These are phyloP conservation scores for Trichoderma breve DNA, from an alignment of 2,329 filamentous ascomycete species.

Conservation along the genomic window DNA sequence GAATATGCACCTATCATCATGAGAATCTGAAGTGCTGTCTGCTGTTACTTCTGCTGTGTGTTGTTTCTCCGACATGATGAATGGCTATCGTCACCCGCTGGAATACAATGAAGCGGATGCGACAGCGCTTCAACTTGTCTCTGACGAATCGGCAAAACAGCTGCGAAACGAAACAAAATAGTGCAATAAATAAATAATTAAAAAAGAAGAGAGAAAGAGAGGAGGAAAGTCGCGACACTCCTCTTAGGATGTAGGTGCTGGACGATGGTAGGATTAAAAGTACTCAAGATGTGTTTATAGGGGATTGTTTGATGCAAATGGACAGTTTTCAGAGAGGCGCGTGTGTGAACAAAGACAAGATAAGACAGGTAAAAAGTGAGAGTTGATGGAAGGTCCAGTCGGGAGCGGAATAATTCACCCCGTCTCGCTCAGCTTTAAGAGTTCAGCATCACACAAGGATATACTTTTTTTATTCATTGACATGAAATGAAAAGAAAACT, in stretches of 20 bases:
- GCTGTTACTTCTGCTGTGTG: background rate
- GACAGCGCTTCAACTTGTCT: background rate
- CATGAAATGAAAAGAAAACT: constrained; percentile 1
- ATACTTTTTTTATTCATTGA: background rate
- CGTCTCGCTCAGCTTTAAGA: too few species aligned
- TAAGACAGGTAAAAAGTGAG: background rate
- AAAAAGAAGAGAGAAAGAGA: background rate
- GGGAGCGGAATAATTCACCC: background rate
- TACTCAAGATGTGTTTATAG: background rate
- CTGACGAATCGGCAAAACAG: background rate
- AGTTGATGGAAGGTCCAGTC: background rate
- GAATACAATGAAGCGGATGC: background rate
- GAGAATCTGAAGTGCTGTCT: background rate
- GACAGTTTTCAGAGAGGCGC: background rate
- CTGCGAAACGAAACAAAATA: background rate
- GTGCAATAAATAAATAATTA: background rate
- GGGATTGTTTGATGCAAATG: background rate
- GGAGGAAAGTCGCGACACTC: background rate
- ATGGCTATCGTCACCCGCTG: background rate
- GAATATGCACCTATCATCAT: constrained; percentile 28
- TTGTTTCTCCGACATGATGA: constrained; percentile 25
- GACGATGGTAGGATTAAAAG: background rate
- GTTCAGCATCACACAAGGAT: background rate
- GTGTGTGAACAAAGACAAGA: background rate
- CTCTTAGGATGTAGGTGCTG: background rate